Base-by-base conservation (phyloP, 2,329 filamentous ascomycete genomes). In the Boeremia lycopersici region DNA sequence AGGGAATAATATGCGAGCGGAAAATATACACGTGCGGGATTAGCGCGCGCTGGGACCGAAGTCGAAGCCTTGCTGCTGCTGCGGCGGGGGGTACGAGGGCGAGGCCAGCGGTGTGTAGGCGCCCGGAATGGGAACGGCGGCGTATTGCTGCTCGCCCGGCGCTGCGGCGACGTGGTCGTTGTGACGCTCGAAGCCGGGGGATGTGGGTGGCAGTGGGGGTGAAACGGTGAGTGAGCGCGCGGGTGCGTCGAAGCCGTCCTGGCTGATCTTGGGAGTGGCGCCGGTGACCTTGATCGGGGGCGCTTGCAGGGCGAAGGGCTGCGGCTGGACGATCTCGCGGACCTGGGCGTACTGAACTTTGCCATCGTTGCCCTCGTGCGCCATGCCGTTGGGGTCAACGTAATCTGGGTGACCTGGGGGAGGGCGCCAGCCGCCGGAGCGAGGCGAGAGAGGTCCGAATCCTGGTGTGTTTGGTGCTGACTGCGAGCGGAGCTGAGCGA, bases 381-480 rank as follows among this genome's bases (percentile, higher is more conserved):
- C 79, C 17, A 74, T 70, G n/a, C 78, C 78, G 63, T 80, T 76
- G 19, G 76, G 71, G 63, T 83, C 79, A 17, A 70, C 61, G 58
- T 72, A 75, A 30, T 68, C 67, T 23, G 76, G 74, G 63, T 78
- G 76, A 58, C 76, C 76, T 58, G 73, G 70, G 31, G 78, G 78
- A 57, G 78, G 72, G 42, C 74, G 71, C 77, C 77, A 81, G 64
- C 79, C 79, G 57, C 79, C 79, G 31, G 81, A 82, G 65, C 83
- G 80, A 26, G 83, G 75, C 77, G 89, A 89, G 74, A 88, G 86
- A 28, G 86, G 88, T 17, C 77, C 77, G 38, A 96, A 92, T 62
- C 92, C 92, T 11, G 93, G 93, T 0, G 93, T 97, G 81, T 97
- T 97, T 65, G 93, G 93, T 5, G 92, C 93, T 25, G 92, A 96